Base-by-base conservation (phyloP, 2,329 filamentous ascomycete species). In the Colletotrichum eleusines region DNA sequence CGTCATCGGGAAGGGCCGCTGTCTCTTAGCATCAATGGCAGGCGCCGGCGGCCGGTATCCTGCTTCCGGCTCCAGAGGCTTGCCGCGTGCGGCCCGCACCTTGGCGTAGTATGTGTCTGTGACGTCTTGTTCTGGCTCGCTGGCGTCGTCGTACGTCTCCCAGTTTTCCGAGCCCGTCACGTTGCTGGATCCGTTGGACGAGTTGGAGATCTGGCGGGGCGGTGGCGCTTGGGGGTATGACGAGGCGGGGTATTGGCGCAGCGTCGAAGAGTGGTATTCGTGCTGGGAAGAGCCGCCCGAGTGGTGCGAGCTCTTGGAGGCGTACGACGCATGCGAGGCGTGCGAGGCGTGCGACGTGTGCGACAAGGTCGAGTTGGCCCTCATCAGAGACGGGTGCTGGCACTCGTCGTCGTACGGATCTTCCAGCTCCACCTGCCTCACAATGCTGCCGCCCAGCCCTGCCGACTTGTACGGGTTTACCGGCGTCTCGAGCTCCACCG, bases 131-230 rank as follows among this genome's bases (percentile, higher is more conserved):
- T 94, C 92, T 0, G 91, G 89, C 76, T 94, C 91, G 72, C 92
- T 94, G 74, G 88, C 90, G 79, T 97, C 94, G 75, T 96, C 95
- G 76, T 96, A 98, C 12, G 95, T 97, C 81, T 98, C 95, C 95
- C 95, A 98, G 80, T 98, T 98, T 81, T 98, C 95, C 4, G 94
- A 97, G 1, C 93, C 94, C 6, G 93, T 94, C 33, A 92, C 86
- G 28, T 86, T 87, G 1, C 92, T 94, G n/a, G 93, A 95, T 0
- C 91, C 89, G 74, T 90, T 90, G 50, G 93, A 95, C 1, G 91
- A 91, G 74, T 89, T 89, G 8, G 91, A 94, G 20, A 92, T 90
- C 75, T 95, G 93, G 58, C 94, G 86, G 1, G 84, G 85, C 2
- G 84, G 81, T 14, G 80, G 81, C 20, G 81, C 82, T 40, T 82